Evolutionary conservation across 148 eudicot genomes (phyloP).

Genomic region (Fagopyrum homotropicum): DNA sequence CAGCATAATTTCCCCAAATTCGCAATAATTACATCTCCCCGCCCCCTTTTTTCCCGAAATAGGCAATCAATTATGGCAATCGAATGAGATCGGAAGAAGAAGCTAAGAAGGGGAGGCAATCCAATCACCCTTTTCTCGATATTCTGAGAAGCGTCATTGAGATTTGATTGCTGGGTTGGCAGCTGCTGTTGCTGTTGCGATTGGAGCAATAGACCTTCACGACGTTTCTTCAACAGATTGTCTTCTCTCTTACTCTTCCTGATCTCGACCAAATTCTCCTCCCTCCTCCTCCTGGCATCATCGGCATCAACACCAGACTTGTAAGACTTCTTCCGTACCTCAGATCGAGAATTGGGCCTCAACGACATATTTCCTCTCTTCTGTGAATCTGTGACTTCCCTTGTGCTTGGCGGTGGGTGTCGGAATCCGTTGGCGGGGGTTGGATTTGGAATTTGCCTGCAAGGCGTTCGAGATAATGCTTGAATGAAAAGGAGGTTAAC

Average conservation of each 20-base stretch:
- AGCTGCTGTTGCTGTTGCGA: conserved; percentile 31
- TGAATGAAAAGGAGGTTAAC: not conserved
- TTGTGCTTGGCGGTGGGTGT: not conserved
- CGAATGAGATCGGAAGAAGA: conserved; percentile 3
- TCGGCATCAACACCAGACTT: conserved; percentile 82
- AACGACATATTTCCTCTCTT: conserved; percentile 49
- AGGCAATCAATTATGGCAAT: not conserved
- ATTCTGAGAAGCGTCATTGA: conserved; percentile 46
- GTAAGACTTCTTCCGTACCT: conserved; percentile 77
- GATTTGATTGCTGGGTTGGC: conserved; percentile 12
- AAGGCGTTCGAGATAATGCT: conserved; percentile 13
- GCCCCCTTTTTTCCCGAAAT: not conserved
- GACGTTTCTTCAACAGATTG: conserved; percentile 69
- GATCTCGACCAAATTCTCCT: conserved; percentile 90
- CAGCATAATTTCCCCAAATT: not conserved
- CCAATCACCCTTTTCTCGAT: conserved; percentile 47
- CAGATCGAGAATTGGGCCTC: conserved; percentile 60
- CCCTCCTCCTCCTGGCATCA: conserved; percentile 85
- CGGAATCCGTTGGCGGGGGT: not conserved
- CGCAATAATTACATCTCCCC: not conserved
- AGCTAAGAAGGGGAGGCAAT: not conserved
- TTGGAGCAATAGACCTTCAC: conserved; percentile 50
- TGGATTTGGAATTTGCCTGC: conserved; percentile 3
- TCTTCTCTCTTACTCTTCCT: conserved; percentile 85
- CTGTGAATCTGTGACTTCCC: not conserved